phyloP scores from a whole-genome alignment of 768 basidiomycete species.

The Xanthoconium purpureum region DNA sequence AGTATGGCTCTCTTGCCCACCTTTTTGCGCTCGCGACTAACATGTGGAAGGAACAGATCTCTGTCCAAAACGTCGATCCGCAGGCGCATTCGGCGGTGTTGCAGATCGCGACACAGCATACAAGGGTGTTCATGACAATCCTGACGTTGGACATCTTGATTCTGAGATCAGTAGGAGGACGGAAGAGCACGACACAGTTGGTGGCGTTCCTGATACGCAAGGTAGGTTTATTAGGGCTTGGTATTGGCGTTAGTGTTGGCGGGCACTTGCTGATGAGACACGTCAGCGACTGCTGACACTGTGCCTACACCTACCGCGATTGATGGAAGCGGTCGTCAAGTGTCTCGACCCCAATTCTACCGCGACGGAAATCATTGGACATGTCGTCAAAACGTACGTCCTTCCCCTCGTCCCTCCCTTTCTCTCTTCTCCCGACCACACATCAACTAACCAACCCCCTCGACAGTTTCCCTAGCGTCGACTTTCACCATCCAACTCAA shows the following conservation, averaged over 20 bases:
- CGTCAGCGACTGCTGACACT: conserved; percentile 77
- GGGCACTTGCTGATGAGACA: neutral
- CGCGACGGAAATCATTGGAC: conserved; percentile 90
- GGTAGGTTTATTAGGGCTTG: conserved; percentile 34
- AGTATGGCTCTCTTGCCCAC: conserved; percentile 83
- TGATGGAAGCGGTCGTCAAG: conserved; percentile 95
- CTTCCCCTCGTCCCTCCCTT: neutral
- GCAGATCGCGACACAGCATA: conserved; percentile 78
- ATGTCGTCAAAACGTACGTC: conserved; percentile 87
- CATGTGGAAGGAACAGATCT: conserved; percentile 65
- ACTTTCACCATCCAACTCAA: conserved; percentile 86
- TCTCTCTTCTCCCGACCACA: neutral
- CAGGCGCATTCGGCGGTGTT: conserved; percentile 84
- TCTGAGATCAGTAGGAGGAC: conserved; percentile 67
- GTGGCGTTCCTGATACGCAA: conserved; percentile 93
- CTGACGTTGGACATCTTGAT: conserved; percentile 85
- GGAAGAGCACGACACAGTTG: conserved; percentile 88
- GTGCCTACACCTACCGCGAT: conserved; percentile 75
- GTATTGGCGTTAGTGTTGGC: no score
- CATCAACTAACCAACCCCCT: neutral
- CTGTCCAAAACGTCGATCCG: conserved; percentile 62
- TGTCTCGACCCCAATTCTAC: conserved; percentile 91
- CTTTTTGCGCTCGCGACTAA: conserved; percentile 80
- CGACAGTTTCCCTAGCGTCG: conserved; percentile 83
- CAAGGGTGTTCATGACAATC: conserved; percentile 92